phyloP scores from a whole-genome alignment of 495 filamentous ascomycete species.

The Mytilinidion resinicola region DNA sequence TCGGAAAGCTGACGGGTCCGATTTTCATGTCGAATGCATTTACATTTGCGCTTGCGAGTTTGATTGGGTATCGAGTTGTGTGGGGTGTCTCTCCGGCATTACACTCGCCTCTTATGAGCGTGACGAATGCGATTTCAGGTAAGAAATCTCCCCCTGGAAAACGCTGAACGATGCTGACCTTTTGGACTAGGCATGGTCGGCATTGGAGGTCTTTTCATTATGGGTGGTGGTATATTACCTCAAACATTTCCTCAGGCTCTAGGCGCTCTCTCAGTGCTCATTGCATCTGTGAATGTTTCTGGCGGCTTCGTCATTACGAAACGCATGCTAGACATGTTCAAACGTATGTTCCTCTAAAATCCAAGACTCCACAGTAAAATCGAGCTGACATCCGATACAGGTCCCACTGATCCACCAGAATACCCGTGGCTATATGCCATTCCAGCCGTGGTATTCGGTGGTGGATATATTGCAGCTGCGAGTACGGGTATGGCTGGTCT shows the following conservation, averaged over 20 bases:
- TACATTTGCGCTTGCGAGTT: conserved; percentile 68
- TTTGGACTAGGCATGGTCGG: conserved; percentile 52
- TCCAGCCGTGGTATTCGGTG: conserved; percentile 65
- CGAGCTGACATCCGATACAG: conserved; percentile 22
- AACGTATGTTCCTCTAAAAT: conserved; percentile 39
- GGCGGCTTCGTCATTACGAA: conserved; percentile 81
- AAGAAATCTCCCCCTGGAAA: conserved; percentile 22
- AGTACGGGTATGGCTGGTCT: conserved; percentile 71
- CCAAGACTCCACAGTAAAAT: not conserved
- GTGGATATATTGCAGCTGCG: conserved; percentile 68
- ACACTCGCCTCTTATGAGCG: conserved; percentile 77
- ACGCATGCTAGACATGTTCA: conserved; percentile 90
- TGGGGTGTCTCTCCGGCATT: conserved; percentile 73
- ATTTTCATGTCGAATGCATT: conserved; percentile 78
- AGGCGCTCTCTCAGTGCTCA: conserved; percentile 67
- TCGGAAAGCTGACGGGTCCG: conserved; percentile 71
- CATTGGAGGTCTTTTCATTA: conserved; percentile 73
- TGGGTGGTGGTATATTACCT: conserved; percentile 67
- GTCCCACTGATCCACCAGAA: conserved; percentile 70
- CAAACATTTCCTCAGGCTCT: conserved; percentile 68
- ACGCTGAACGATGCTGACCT: not conserved
- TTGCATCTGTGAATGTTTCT: conserved; percentile 76
- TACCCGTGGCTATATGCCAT: conserved; percentile 78
- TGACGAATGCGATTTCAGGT: conserved; percentile 80
- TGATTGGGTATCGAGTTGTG: conserved; percentile 75